phyloP scores from a whole-genome alignment of 805 yeast species.

The Hanseniaspora occidentalis region DNA sequence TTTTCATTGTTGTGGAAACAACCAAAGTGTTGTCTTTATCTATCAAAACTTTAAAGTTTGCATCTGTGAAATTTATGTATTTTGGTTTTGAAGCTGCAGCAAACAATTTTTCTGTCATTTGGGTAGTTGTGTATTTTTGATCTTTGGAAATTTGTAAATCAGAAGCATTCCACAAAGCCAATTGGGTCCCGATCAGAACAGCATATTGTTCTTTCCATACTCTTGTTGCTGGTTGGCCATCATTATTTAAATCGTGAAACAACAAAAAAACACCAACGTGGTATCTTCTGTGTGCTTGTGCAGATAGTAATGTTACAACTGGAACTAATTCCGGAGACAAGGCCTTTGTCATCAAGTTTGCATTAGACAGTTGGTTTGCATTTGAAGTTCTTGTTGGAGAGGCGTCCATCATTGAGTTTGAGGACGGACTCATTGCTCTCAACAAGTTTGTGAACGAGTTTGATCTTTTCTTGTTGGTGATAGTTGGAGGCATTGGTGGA shows the following conservation, averaged over 20 bases:
- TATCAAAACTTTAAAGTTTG: constrained; percentile 64
- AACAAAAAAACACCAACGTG: constrained; percentile 67
- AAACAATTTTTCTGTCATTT: constrained; percentile 33
- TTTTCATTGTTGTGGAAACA: constrained; percentile 87
- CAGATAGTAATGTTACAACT: constrained; percentile 58
- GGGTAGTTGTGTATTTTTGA: constrained; percentile 27
- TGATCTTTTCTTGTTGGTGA: constrained; percentile 5
- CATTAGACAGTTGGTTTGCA: not conserved
- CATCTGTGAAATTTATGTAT: constrained; percentile 84
- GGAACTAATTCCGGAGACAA: constrained; percentile 39
- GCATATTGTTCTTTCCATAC: constrained; percentile 92
- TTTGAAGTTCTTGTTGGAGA: constrained; percentile 1
- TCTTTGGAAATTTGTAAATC: constrained; percentile 36
- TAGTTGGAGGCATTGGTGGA: constrained; percentile 2
- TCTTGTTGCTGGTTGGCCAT: constrained; percentile 76
- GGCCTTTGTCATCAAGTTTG: constrained; percentile 3
- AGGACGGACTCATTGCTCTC: constrained; percentile 5
- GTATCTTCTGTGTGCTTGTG: constrained; percentile 65
- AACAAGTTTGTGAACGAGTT: constrained; percentile 4
- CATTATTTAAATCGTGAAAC: constrained; percentile 61
- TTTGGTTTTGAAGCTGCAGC: constrained; percentile 63
- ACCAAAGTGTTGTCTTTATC: constrained; percentile 49
- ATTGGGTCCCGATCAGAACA: constrained; percentile 76
- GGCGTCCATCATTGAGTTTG: not conserved
- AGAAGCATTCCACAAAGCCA: constrained; percentile 86